These are phyloP conservation scores for Teunomyces cretensis DNA, from an alignment of 805 yeast species.

Conservation along the genomic window DNA sequence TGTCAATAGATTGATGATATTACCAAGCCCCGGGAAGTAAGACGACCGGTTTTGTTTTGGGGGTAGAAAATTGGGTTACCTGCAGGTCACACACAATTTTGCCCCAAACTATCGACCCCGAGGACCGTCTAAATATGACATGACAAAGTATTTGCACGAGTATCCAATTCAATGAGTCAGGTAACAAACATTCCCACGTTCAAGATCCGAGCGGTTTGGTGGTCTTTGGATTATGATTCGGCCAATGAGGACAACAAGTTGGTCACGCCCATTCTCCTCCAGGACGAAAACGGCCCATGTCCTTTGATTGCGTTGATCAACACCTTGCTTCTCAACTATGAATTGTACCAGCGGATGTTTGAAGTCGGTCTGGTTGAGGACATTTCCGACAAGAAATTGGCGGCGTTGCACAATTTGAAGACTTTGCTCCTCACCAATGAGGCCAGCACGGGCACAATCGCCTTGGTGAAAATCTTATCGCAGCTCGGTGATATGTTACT, in stretches of 20 bases:
- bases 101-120: neutral
- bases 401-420: conserved; percentile 17
- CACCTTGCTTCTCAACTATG: conserved; percentile 56
- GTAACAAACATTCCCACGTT: conserved; percentile 2
- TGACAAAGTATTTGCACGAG: neutral
- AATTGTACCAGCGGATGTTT: conserved; percentile 20
- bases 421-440: conserved; percentile 11
- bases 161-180: neutral
- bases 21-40: too few relatives aligned
- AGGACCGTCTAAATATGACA: conserved; percentile 1
- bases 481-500: conserved; percentile 49
- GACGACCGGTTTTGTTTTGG: neutral
- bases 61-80: neutral
- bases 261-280: conserved; percentile 61
- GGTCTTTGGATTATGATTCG: conserved; percentile 25
- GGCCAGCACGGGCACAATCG: conserved; percentile 13
- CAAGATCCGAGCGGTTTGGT: conserved; percentile 25
- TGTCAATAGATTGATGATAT: too few relatives aligned
- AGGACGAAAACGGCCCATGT: conserved; percentile 85
- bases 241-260: conserved; percentile 26
- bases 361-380: conserved; percentile 7
- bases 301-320: conserved; percentile 79
- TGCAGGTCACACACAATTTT: neutral
- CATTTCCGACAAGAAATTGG: conserved; percentile 10
- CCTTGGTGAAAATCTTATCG: conserved; percentile 43